A percentile compares a stretch with the other conserved stretches of the same genome.
Evolutionary conservation across 768 basidiomycete genomes (phyloP).

Genomic region (Naganishia antarctica): DNA sequence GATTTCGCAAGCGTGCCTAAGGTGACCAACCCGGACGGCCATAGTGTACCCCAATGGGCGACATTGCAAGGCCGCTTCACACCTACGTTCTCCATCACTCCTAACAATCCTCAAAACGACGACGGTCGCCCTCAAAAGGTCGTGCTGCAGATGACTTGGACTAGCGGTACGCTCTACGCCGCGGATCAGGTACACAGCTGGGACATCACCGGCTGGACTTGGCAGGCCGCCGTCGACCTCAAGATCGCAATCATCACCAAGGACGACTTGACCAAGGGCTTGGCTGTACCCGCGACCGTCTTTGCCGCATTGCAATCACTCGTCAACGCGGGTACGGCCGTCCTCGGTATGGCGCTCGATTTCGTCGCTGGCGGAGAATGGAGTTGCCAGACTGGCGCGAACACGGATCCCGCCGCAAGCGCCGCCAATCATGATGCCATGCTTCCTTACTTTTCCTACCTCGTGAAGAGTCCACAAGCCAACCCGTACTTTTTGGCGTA

Average conservation of each 20-base stretch:
- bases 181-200: background rate
- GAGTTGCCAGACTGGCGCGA: constrained; percentile 5
- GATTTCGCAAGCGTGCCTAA: background rate
- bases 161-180: constrained; percentile 8
- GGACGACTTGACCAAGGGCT: background rate
- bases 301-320: background rate
- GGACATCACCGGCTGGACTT: constrained; percentile 13
- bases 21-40: background rate
- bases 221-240: constrained; percentile 4
- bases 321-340: background rate
- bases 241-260: constrained; percentile 9
- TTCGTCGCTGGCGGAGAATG: background rate
- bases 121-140: constrained; percentile 12
- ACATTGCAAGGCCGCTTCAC: constrained; percentile 15
- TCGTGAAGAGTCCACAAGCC: background rate
- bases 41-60: background rate
- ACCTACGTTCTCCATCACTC: constrained; percentile 12
- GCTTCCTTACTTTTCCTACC: background rate
- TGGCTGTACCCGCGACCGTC: background rate
- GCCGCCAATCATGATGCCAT: constrained; percentile 13
- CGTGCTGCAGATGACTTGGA: constrained; percentile 6
- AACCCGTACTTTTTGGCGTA: constrained; percentile 1
- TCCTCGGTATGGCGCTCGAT: constrained; percentile 3
- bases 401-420: constrained; percentile 5
- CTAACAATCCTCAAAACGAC: constrained; percentile 5